Evolutionary conservation across 352 stramenopile genomes (phyloP), one percentile per base, ranked within the genome.

Genomic region (Elongisporangium undulatum): DNA sequence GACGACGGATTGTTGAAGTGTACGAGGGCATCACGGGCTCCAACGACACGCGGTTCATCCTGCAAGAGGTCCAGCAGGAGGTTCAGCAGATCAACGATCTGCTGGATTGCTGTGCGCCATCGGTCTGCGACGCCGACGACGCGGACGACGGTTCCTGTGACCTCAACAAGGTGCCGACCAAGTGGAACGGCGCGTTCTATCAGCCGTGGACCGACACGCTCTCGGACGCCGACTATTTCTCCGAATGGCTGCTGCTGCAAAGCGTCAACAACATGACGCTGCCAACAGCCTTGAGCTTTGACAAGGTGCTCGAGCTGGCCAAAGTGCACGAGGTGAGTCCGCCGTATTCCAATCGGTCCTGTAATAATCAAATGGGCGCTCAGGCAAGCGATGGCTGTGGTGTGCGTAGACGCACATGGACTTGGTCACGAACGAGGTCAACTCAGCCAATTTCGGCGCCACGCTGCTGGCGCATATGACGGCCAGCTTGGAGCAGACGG

Each of bases 181-280:
- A 68, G 10, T 92, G 83, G 83, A 88, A 81, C 51, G 83, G 83
- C 54, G 78, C 74, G 6, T 92, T 90, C 63, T 92, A 90, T 55
- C 58, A 77, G 54, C 83, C 83, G 12, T 92, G 83, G 83, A 76
- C 77, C n/a, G 83, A 92, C 56, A 72, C 80, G 8, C 66, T 92
- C 17, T 90, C 83, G 17, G 74, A 75, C 12, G 58, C 80, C 23
- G 74, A 87, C 56, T 92, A 90, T 60, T 87, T 92, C 54, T 85
- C 83, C 16, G 83, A 92, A 61, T 90, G 80, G 71, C 69, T 89
- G 52, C 64, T 89, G 58, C 67, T 90, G 16, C 79, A 89, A 51
- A 81, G 71, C 41, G 75, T 92, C 20, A 92, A 92, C 70, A 90
- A 90, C 63, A 92, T 92, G 83, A 80, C 73, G 24, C 61, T 92